Conservation (phyloP, 2,329 filamentous ascomycete genomes). For the Diaporthe longicolla region DNA sequence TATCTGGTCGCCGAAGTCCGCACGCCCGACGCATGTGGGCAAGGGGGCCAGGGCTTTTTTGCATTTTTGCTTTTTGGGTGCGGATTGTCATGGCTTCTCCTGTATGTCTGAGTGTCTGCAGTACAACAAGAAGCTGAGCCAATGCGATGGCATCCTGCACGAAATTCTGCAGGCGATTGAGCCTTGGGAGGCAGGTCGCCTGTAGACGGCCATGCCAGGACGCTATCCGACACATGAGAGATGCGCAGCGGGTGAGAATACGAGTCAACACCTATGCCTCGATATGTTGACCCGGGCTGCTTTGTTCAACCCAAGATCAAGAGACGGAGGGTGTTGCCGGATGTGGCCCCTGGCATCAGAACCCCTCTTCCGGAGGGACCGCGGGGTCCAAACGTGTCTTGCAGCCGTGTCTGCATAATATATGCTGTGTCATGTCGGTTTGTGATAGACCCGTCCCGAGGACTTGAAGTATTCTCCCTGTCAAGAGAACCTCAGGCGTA, state of each 20-base stretch:
- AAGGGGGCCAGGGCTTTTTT: no score
- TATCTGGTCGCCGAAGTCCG: neutral
- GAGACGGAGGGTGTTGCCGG: neutral
- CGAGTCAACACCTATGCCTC: conserved; percentile 1
- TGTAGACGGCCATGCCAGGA: conserved; percentile 9
- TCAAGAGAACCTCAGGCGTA: neutral
- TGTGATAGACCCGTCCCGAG: neutral
- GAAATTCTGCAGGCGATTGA: conserved; percentile 11
- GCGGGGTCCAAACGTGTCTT: conserved; percentile 5
- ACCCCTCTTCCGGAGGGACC: neutral
- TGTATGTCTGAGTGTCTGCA: conserved; percentile 9
- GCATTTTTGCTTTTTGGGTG: neutral
- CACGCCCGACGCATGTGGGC: neutral
- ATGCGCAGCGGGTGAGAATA: conserved; percentile 13
- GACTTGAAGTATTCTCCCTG: neutral
- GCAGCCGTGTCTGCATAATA: neutral
- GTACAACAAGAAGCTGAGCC: conserved; percentile 5
- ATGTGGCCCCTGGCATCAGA: neutral
- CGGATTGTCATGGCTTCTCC: neutral
- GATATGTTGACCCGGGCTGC: conserved; percentile 18
- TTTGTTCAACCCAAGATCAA: neutral
- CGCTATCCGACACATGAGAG: neutral
- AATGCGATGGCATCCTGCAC: conserved; percentile 15
- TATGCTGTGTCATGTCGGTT: neutral
- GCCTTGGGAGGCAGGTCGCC: neutral